Percentiles rank a stretch among this genome's conserved stretches.
Evolutionary conservation across 345 rosid species (phyloP).

Genomic region (Stellera chamaejasme): DNA sequence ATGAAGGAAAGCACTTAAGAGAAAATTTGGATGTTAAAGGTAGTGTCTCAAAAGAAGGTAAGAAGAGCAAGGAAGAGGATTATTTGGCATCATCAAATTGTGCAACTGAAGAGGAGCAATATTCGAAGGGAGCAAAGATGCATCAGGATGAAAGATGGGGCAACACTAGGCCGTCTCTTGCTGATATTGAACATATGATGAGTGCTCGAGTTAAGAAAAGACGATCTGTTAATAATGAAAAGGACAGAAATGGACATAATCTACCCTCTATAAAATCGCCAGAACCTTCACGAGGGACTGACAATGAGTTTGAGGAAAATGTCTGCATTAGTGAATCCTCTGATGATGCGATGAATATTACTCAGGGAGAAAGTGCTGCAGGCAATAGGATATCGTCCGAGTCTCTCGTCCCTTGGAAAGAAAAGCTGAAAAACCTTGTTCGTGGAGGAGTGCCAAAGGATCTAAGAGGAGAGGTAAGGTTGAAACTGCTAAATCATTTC

Average conservation of each 20-base stretch:
- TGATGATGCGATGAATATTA: constrained; percentile 12
- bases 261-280: constrained; percentile 31
- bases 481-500: constrained; percentile 13
- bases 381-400: constrained; percentile 26
- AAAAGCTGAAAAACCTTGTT: constrained; percentile 85
- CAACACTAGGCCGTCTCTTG: constrained; percentile 54
- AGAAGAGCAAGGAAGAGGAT: constrained; percentile 9
- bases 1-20: constrained; percentile 14
- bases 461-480: constrained; percentile 83
- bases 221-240: constrained; percentile 25
- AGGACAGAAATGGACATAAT: constrained; percentile 20
- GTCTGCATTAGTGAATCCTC: constrained; percentile 25
- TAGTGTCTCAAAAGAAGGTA: constrained; percentile 8
- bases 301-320: constrained; percentile 28
- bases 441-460: constrained; percentile 92
- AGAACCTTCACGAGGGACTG: constrained; percentile 26
- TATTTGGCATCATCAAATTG: constrained; percentile 16
- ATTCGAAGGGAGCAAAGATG: constrained; percentile 31
- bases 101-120: constrained; percentile 22
- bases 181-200: constrained; percentile 63
- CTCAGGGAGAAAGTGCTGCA: constrained; percentile 19
- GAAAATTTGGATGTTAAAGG: constrained; percentile 2
- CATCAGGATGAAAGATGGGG: constrained; percentile 44
- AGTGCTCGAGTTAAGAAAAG: constrained; percentile 47
- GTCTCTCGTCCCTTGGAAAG: constrained; percentile 54